Conservation (phyloP, 2,329 filamentous ascomycete species). For the Apiospora kogelbergensis region DNA sequence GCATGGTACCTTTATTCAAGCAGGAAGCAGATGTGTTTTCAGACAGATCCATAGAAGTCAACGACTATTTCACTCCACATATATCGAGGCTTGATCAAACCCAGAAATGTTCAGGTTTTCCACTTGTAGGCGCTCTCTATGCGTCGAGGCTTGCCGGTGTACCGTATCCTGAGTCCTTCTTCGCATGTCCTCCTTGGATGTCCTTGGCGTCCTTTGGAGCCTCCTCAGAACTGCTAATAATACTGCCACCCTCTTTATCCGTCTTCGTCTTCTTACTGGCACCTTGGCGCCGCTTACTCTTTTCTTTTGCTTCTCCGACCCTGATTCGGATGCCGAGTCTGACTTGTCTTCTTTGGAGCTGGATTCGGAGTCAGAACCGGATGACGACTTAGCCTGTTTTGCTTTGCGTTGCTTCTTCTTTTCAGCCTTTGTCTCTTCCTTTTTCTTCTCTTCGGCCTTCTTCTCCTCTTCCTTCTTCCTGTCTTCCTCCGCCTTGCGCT, state of each 20-base stretch:
- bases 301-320: not conserved
- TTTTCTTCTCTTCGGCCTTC: conserved; percentile 45
- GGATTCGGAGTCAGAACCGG: not conserved
- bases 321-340: not conserved
- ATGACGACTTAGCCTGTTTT: not conserved
- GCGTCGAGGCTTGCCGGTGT: conserved; percentile 12
- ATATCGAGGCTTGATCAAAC: too few species aligned
- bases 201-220: not conserved
- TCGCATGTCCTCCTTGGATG: not conserved
- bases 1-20: not conserved
- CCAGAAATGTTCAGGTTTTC: not conserved
- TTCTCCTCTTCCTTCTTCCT: conserved; percentile 30
- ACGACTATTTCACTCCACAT: not conserved
- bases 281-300: not conserved
- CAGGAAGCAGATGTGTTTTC: not conserved
- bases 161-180: conserved; percentile 15
- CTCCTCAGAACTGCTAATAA: not conserved
- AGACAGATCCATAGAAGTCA: not conserved
- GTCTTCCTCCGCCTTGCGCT: conserved; percentile 28
- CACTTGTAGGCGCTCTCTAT: not conserved
- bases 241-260: not conserved
- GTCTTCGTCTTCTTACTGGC: not conserved
- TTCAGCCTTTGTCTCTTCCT: conserved; percentile 31
- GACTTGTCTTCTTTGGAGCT: not conserved
- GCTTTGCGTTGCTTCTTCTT: conserved; percentile 5